Base-by-base conservation (phyloP, 2,329 filamentous ascomycete species). In the Intubia oerlemansii region DNA sequence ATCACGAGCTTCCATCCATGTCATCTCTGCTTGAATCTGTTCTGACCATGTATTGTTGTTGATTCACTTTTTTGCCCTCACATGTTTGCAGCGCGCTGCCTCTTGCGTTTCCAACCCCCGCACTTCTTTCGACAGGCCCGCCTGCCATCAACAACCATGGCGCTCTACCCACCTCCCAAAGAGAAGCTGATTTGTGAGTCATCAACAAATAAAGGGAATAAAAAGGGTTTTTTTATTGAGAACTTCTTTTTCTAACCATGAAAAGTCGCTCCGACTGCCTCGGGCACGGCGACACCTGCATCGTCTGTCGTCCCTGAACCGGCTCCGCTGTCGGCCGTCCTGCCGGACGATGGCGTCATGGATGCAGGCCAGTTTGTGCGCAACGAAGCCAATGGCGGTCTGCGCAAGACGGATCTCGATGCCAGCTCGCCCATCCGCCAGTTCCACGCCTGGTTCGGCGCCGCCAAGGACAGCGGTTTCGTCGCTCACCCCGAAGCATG, bases 401-500 rank as follows among this genome's bases (percentile, higher is more conserved):
- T 91, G 17, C 56, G 61, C 20, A 59, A 56, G 26, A 42, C 49
- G 1, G 63, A 80, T 44, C 67, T 90, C 12, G 50, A 66, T 41
- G 43, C 59, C 2, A 32, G 54, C 7, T 62, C 62, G 31, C 88
- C 88, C 1, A 67, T 85, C 33, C 57, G 59, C 18, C 88, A 95
- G 55, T 98, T 95, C 58, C 66, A 91, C 55, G 50, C 54, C 36
- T 98, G 88, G 88, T 98, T 91, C 62, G 60, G 64, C 10, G 62
- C 72, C 34, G 79, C 84, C 0, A 66, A 74, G 36, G 44, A 45
- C 10, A 20, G 18, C 17, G 8, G 25, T 27, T 23, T 29, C 7
- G 64, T 82, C 26, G 56, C 69, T 25, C 77, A 90, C 40, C 84
- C 85, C 2, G 88, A 98, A 51, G 79, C 88, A 1, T 82, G 81